Percentiles rank a stretch among this genome's conserved stretches.
Evolutionary conservation across 306 rosid genomes (phyloP).

Genomic region (Cyclanthera cordifolia): DNA sequence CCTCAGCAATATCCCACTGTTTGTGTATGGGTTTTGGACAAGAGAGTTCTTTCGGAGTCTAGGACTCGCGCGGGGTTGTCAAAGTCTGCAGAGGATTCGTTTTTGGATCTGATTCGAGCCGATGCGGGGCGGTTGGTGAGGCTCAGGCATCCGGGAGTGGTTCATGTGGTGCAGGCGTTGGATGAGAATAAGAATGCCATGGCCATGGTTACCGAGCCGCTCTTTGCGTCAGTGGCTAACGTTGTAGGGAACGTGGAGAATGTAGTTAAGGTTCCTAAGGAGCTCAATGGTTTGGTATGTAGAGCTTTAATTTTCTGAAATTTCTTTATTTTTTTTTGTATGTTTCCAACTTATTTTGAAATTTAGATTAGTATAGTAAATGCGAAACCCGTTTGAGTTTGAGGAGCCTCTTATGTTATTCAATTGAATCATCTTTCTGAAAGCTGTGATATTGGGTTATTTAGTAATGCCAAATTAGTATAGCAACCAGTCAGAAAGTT

Average conservation of each 20-base stretch:
- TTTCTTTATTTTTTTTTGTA: neutral
- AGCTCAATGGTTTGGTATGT: conserved; percentile 82
- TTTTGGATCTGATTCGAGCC: conserved; percentile 63
- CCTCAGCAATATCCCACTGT: conserved; percentile 79
- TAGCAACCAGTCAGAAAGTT: neutral
- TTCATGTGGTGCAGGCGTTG: conserved; percentile 86
- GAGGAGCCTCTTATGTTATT: conserved; percentile 1
- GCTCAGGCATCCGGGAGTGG: conserved; percentile 81
- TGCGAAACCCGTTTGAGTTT: neutral
- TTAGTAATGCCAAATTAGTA: neutral
- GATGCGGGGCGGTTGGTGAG: conserved; percentile 77
- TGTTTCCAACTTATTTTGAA: neutral
- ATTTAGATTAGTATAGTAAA: conserved; percentile 2
- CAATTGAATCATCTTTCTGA: neutral
- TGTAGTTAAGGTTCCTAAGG: conserved; percentile 57
- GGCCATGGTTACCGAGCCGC: conserved; percentile 96
- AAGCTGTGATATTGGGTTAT: neutral
- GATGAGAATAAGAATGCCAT: conserved; percentile 95
- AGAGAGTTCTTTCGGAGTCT: conserved; percentile 56
- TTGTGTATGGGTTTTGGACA: conserved; percentile 86
- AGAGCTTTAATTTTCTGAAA: neutral
- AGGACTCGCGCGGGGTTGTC: conserved; percentile 63
- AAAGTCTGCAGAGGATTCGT: conserved; percentile 70
- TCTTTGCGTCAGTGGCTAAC: conserved; percentile 84
- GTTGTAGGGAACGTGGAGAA: conserved; percentile 68